Conservation (phyloP, 768 basidiomycete genomes). For the Nevesoporus exiguus region DNA sequence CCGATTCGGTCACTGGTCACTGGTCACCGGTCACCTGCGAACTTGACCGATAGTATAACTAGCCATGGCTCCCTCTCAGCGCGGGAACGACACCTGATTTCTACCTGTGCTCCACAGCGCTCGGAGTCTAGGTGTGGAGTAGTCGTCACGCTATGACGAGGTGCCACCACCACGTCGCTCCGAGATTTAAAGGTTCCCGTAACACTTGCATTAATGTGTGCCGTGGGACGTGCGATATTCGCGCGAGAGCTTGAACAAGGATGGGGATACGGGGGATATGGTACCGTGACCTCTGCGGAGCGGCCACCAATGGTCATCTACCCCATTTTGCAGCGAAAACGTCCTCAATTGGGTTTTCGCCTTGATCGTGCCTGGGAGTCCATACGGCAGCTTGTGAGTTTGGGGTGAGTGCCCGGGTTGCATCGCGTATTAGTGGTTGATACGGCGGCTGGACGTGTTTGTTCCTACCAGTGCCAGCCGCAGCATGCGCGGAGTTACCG, state of each 20-base stretch:
- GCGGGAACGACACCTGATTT: too few species aligned
- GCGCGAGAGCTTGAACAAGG: not conserved
- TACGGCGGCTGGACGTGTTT: constrained; percentile 10
- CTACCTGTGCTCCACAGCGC: not conserved
- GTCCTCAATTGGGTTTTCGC: not conserved
- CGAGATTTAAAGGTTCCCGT: not conserved
- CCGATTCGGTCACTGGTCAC: not conserved
- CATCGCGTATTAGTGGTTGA: not conserved
- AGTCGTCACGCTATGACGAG: not conserved
- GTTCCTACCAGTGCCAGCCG: constrained; percentile 10
- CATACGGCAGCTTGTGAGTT: not conserved
- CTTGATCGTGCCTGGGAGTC: not conserved
- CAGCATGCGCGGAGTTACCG: not conserved
- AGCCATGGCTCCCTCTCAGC: too few species aligned
- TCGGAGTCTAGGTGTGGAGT: not conserved
- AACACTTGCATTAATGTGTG: not conserved
- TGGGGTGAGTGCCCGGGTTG: not conserved
- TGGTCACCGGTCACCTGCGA: too few species aligned
- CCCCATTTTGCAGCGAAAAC: constrained; percentile 3
- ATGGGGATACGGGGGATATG: not conserved
- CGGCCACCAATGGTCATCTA: not conserved
- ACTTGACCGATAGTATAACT: too few species aligned
- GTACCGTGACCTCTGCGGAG: not conserved
- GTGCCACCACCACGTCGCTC: too few species aligned
- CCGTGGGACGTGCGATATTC: constrained; percentile 1